These are phyloP conservation scores for Stramenopiles sp. DNA, from an alignment of 352 stramenopile species.

Conservation along the genomic window DNA sequence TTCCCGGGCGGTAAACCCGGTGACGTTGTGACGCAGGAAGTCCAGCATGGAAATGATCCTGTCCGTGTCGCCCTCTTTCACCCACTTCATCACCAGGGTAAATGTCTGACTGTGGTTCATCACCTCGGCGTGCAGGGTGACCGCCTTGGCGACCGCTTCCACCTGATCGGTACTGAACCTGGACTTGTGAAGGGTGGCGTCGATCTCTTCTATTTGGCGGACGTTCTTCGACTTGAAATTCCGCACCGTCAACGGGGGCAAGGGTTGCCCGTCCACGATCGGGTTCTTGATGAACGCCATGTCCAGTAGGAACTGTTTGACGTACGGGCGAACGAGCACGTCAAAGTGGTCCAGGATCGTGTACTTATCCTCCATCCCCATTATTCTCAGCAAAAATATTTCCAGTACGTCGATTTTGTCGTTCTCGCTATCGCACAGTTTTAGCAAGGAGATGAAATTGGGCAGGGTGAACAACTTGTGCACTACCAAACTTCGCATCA, in stretches of 20 bases:
- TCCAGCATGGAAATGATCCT: background rate
- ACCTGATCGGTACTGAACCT: slow-evolving; percentile 10
- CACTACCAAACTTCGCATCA: background rate
- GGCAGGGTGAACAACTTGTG: background rate
- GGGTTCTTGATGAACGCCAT: background rate
- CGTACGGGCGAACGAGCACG: background rate
- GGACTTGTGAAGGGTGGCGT: background rate
- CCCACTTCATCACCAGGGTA: background rate
- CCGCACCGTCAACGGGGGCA: background rate
- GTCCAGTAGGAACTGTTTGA: slow-evolving; percentile 4
- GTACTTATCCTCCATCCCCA: background rate
- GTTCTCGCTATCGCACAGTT: background rate
- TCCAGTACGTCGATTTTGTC: background rate
- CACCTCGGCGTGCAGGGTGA: background rate
- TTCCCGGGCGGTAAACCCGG: background rate
- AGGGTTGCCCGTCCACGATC: background rate
- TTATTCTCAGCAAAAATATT: slow-evolving; percentile 10
- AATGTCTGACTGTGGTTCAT: slow-evolving; percentile 1
- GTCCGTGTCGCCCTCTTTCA: background rate
- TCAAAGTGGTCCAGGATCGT: background rate
- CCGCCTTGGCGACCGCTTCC: background rate
- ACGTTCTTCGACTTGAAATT: slow-evolving; percentile 1
- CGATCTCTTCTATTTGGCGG: background rate
- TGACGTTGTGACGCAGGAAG: background rate
- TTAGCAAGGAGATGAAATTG: background rate